Evolutionary conservation across 176 grass and related monocot species (phyloP).

Genomic region (Stipa capillata): DNA sequence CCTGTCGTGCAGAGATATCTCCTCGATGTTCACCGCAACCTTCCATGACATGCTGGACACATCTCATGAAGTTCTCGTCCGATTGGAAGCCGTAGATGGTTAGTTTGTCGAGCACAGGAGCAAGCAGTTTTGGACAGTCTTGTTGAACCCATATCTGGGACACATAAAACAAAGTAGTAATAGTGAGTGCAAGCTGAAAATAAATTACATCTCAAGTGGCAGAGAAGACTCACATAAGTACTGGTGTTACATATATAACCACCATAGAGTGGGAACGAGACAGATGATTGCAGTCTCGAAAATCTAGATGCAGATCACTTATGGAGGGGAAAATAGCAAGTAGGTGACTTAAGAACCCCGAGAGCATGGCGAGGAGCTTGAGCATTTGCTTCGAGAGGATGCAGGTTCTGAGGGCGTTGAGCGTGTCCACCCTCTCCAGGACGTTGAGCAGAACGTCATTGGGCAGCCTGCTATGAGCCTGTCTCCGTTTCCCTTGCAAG

Average conservation of each 20-base stretch:
- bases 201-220: too few relatives aligned
- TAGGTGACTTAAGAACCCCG: not conserved
- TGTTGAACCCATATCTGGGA: not conserved
- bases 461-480: not conserved
- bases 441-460: not conserved
- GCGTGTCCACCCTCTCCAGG: not conserved
- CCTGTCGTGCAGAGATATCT: not conserved
- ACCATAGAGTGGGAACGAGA: not conserved
- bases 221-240: too few relatives aligned
- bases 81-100: too few relatives aligned
- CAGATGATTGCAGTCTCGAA: not conserved
- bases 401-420: not conserved
- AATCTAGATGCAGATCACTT: not conserved
- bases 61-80: not conserved
- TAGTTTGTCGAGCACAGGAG: not conserved
- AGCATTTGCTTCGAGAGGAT: not conserved
- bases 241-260: too few relatives aligned
- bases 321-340: not conserved
- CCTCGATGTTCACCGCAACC: not conserved
- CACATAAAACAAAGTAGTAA: not conserved
- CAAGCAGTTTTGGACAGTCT: not conserved
- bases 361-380: not conserved
- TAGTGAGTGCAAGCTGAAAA: not conserved
- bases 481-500: too few relatives aligned
- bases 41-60: not conserved